phyloP scores from a whole-genome alignment of 768 basidiomycete genomes.

The Candolleomyces eurysporus region DNA sequence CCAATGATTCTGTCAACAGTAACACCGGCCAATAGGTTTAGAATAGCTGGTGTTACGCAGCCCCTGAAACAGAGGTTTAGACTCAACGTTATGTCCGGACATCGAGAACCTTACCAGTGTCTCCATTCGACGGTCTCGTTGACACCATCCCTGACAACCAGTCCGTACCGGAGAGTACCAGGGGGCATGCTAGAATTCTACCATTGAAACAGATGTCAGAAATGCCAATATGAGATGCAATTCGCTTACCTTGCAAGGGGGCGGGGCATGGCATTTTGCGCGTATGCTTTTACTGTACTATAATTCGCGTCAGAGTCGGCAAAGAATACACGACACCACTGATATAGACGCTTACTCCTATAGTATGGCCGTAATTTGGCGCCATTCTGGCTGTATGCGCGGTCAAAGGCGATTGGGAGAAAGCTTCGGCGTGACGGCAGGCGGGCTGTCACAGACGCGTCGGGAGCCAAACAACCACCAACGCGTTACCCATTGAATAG shows the following conservation, averaged over 20 bases:
- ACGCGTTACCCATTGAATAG: constrained; percentile 23
- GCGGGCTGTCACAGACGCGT: neutral
- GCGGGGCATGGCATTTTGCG: constrained; percentile 65
- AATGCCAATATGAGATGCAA: neutral
- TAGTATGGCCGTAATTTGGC: constrained; percentile 1
- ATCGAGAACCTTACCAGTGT: constrained; percentile 56
- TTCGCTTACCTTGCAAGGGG: constrained; percentile 49
- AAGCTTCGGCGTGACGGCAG: neutral
- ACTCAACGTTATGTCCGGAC: neutral
- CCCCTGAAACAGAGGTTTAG: constrained; percentile 45
- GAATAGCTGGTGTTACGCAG: constrained; percentile 62
- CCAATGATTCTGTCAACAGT: constrained; percentile 46
- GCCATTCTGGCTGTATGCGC: constrained; percentile 2
- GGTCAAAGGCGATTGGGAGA: neutral
- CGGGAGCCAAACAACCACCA: constrained; percentile 32
- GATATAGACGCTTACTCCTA: constrained; percentile 6
- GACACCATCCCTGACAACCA: constrained; percentile 38
- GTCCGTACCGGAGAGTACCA: constrained; percentile 67
- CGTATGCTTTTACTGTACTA: constrained; percentile 74
- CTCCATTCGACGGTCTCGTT: constrained; percentile 73
- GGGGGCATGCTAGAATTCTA: constrained; percentile 47
- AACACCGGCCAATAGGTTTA: constrained; percentile 45
- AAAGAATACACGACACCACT: neutral
- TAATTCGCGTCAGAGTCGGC: neutral
- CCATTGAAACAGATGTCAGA: neutral